Percentiles rank a stretch among this genome's conserved stretches.
These are phyloP conservation scores for Bryum argenteum DNA, from an alignment of 225 moss, liverwort and hornwort species.

Conservation along the genomic window DNA sequence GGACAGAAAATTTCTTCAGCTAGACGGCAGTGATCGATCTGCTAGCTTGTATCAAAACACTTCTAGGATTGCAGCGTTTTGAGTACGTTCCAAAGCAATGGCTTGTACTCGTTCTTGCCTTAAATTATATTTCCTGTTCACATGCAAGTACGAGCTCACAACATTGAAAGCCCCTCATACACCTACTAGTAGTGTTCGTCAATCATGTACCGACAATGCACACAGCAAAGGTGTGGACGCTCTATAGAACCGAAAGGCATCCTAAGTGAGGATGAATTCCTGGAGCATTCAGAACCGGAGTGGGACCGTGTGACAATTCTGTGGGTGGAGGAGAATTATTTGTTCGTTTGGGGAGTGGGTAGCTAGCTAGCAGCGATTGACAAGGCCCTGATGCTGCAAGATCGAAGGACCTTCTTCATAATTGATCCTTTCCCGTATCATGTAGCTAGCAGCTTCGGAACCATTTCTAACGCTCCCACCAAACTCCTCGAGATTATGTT, in stretches of 20 bases:
- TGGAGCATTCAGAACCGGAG: conserved; percentile 14
- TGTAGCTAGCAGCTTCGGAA: too few relatives aligned
- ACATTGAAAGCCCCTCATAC: not conserved
- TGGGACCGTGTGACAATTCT: conserved; percentile 24
- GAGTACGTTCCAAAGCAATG: too few relatives aligned
- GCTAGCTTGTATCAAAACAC: too few relatives aligned
- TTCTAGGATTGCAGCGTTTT: not conserved
- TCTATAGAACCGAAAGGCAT: not conserved
- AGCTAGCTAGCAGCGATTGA: too few relatives aligned
- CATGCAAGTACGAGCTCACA: not conserved
- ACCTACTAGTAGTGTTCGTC: not conserved
- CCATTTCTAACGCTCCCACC: too few relatives aligned
- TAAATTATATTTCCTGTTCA: not conserved
- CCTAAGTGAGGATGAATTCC: conserved; percentile 18
- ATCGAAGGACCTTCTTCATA: too few relatives aligned
- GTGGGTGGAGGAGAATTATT: not conserved
- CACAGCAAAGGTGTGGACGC: conserved; percentile 22
- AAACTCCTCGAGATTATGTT: too few relatives aligned
- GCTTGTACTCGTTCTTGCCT: too few relatives aligned
- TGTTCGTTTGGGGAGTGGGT: too few relatives aligned
- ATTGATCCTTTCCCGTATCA: too few relatives aligned
- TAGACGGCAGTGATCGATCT: too few relatives aligned
- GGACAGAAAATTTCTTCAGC: not conserved
- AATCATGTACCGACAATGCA: not conserved
- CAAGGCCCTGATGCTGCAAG: too few relatives aligned